Base-by-base conservation (phyloP, 139 green algal genomes). In the Pleodorina starrii region DNA sequence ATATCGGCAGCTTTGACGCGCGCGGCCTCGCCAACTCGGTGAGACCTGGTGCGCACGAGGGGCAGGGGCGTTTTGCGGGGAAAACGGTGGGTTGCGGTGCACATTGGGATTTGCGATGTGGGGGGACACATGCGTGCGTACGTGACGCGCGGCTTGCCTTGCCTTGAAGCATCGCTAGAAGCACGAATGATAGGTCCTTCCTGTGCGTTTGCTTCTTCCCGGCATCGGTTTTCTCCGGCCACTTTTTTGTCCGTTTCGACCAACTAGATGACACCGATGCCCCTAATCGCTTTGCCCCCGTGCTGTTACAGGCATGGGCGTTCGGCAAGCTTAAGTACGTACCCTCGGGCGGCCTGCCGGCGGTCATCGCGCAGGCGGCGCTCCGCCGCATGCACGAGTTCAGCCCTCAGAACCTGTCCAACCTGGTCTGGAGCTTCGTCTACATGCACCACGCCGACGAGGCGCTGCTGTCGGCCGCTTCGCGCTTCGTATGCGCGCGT, bases 391-490 rank as follows among this genome's bases (percentile, higher is more conserved):
- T 95, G 40, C 48, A 60, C 42, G 86, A 85, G 36, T 94, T 95
- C 74, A 87, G 50, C 29, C 69, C 80, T 2, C 91, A 93, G 83
- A 92, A 94, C 87, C 43, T 95, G 63, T 90, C 92, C 68, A 96
- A 96, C 88, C 73, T 95, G 80, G 88, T 94, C 27, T 94, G 94
- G 94, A 83, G 84, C 48, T 90, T 96, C 74, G 93, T 95, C 60
- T 95, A 95, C 90, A 90, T 95, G 91, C 90, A 94, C 80, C 88
- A 94, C 85, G 85, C 85, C 2, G 86, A 94, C 68, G 92, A 90
- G 69, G 46, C 71, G 32, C 90, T 96, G 32, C 72, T 95, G 75
- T 66, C 68, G 21, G 84, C 84, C 19, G 78, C 90, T 35, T 90
- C 88, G n/a, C 54, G 88, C 59, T 79, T 69, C 74, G 81, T 85